Percentiles rank a stretch among this genome's conserved stretches.
Evolutionary conservation across 768 basidiomycete genomes (phyloP).

Genomic region (Galerina sulciceps): DNA sequence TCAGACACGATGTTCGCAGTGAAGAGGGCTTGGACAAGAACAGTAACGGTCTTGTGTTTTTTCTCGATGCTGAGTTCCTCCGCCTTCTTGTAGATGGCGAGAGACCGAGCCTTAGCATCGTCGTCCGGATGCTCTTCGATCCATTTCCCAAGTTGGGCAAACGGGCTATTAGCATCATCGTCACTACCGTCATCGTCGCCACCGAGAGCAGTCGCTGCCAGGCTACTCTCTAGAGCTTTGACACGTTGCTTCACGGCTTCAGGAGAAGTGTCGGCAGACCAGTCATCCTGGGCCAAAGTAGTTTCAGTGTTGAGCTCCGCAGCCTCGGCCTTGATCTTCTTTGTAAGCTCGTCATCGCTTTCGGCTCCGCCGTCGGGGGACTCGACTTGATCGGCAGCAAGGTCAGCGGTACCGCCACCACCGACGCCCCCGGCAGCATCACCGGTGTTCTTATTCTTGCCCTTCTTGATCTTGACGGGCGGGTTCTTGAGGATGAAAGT

Average conservation of each 20-base stretch:
- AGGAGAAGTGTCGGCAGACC: conserved; percentile 91
- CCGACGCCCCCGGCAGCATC: conserved; percentile 52
- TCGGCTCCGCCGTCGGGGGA: conserved; percentile 59
- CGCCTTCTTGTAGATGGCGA: conserved; percentile 85
- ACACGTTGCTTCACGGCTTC: conserved; percentile 87
- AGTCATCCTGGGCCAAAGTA: conserved; percentile 70
- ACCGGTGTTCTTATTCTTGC: conserved; percentile 60
- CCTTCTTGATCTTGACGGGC: conserved; percentile 84
- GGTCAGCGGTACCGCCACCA: conserved; percentile 45
- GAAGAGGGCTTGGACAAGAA: conserved; percentile 86
- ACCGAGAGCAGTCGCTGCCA: conserved; percentile 56
- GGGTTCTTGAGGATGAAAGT: conserved; percentile 99
- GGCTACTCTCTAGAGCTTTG: conserved; percentile 63
- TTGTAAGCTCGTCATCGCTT: conserved; percentile 87
- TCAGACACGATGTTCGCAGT: conserved; percentile 70
- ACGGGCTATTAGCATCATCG: conserved; percentile 86
- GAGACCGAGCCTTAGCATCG: conserved; percentile 53
- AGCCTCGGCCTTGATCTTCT: conserved; percentile 90
- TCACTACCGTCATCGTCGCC: conserved; percentile 90
- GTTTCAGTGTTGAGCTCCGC: conserved; percentile 72
- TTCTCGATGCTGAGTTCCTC: conserved; percentile 92
- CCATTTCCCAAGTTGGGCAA: conserved; percentile 84
- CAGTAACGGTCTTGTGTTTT: conserved; percentile 89
- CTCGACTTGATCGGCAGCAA: conserved; percentile 35
- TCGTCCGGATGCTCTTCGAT: conserved; percentile 68